Evolutionary conservation across 1,139 yeast species (phyloP).

Genomic region (Sugiyamaella sp.): DNA sequence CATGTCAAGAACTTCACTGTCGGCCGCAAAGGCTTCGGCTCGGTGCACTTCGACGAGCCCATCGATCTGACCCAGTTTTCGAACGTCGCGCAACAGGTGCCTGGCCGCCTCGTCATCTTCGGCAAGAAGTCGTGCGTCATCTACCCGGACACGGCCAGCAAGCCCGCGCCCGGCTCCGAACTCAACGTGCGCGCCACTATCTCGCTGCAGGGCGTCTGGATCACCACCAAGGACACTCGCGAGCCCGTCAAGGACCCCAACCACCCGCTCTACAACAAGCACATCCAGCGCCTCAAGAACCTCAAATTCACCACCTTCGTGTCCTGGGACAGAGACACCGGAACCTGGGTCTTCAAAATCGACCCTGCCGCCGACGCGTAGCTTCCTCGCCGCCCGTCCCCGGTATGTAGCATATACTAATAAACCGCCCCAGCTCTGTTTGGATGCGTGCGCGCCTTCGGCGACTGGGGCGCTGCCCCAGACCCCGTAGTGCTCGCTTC

Average conservation of each 20-base stretch:
- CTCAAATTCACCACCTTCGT: constrained; percentile 65
- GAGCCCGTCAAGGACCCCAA: constrained; percentile 77
- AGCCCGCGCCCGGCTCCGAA: constrained; percentile 79
- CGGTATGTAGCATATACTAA: constrained; percentile 10
- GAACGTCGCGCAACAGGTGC: constrained; percentile 56
- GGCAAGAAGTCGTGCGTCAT: constrained; percentile 64
- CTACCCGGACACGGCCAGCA: constrained; percentile 68
- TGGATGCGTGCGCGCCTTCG: too few species aligned
- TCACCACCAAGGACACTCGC: constrained; percentile 70
- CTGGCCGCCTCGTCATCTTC: constrained; percentile 67
- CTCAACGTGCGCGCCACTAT: constrained; percentile 75
- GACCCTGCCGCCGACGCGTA: constrained; percentile 36
- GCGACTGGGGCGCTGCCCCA: too few species aligned
- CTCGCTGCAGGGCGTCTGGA: constrained; percentile 77
- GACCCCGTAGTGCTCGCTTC: too few species aligned
- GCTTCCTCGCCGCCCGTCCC: not conserved
- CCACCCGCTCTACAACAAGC: constrained; percentile 70
- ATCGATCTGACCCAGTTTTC: constrained; percentile 75
- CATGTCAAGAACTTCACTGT: constrained; percentile 67
- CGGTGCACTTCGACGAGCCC: constrained; percentile 72
- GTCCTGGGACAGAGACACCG: constrained; percentile 76
- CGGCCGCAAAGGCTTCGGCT: constrained; percentile 81
- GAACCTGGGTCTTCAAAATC: constrained; percentile 77
- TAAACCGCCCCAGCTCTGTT: too few species aligned
- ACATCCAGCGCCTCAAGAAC: constrained; percentile 65